Conservation (phyloP, 1,284 basidiomycete genomes). For the Malassezia pachydermatis region DNA sequence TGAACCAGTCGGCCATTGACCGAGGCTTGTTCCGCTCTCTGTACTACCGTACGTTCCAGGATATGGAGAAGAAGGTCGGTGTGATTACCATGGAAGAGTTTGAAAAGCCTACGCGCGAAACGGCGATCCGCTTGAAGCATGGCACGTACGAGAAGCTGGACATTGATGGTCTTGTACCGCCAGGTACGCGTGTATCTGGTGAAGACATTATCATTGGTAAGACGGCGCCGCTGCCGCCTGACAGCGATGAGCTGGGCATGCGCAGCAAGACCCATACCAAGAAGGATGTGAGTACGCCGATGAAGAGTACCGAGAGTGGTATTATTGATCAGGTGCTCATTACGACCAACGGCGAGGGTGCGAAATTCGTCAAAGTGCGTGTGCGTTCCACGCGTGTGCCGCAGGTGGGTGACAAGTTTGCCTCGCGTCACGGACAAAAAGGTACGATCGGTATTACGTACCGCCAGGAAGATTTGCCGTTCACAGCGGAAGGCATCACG, state of each 20-base stretch:
- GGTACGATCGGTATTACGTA: constrained; percentile 99
- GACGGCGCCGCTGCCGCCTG: constrained; percentile 89
- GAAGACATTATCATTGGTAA: constrained; percentile 99
- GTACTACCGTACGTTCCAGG: constrained; percentile 94
- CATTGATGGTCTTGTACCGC: constrained; percentile 85
- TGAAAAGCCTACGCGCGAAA: constrained; percentile 87
- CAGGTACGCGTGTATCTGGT: constrained; percentile 85
- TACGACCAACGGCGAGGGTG: constrained; percentile 87
- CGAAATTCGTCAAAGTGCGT: constrained; percentile 97
- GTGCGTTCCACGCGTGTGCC: constrained; percentile 89
- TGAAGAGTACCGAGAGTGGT: constrained; percentile 95
- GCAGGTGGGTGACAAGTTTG: constrained; percentile 98
- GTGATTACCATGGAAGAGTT: constrained; percentile 75
- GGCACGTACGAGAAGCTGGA: constrained; percentile 98
- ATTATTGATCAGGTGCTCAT: constrained; percentile 95
- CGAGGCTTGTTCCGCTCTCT: constrained; percentile 96
- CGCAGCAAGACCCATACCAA: constrained; percentile 78
- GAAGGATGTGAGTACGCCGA: constrained; percentile 88
- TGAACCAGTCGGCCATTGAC: constrained; percentile 98
- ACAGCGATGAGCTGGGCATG: constrained; percentile 93
- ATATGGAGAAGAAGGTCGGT: constrained; percentile 93
- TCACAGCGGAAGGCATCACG: constrained; percentile 87
- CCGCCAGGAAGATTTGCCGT: constrained; percentile 99
- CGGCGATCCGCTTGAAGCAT: constrained; percentile 90
- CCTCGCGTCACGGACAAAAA: constrained; percentile 98